Percentiles rank a stretch among this genome's conserved stretches.
These are phyloP conservation scores for Solanum hybrid DNA, from an alignment of 305 asterid genomes.

Conservation along the genomic window DNA sequence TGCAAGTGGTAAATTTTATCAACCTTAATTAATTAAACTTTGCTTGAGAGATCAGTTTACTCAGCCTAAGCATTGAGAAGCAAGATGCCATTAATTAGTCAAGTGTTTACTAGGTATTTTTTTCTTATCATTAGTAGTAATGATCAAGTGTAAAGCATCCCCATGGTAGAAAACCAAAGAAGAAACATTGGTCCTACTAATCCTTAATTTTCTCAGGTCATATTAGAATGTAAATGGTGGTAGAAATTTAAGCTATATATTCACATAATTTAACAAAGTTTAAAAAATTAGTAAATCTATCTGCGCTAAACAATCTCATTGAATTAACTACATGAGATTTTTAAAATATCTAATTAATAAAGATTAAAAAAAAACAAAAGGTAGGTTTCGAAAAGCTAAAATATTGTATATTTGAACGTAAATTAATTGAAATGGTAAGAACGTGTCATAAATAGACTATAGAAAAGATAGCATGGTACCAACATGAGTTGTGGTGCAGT, in stretches of 20 bases:
- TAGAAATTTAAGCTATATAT: background rate
- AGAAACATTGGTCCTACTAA: background rate
- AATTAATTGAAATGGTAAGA: background rate
- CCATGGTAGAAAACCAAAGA: background rate
- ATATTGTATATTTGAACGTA: background rate
- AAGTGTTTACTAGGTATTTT: background rate
- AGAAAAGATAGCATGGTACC: background rate
- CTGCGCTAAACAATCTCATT: background rate
- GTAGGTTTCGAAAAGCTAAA: background rate
- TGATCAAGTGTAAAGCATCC: background rate
- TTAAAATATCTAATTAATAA: background rate
- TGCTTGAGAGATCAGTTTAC: background rate
- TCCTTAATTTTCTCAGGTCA: background rate
- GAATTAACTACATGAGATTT: background rate
- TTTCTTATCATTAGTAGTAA: background rate
- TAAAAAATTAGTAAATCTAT: no score
- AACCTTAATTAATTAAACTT: background rate
- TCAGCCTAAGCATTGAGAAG: background rate
- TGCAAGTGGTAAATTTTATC: background rate
- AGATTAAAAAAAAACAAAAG: background rate
- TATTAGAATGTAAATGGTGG: background rate
- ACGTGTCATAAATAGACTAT: background rate
- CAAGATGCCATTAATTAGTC: background rate
- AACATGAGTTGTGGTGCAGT: background rate
- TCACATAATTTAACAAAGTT: background rate